Evolutionary conservation across 495 filamentous ascomycete genomes (phyloP), one percentile per base, ranked within the genome.

Genomic region (Hyaloscypha variabilis): DNA sequence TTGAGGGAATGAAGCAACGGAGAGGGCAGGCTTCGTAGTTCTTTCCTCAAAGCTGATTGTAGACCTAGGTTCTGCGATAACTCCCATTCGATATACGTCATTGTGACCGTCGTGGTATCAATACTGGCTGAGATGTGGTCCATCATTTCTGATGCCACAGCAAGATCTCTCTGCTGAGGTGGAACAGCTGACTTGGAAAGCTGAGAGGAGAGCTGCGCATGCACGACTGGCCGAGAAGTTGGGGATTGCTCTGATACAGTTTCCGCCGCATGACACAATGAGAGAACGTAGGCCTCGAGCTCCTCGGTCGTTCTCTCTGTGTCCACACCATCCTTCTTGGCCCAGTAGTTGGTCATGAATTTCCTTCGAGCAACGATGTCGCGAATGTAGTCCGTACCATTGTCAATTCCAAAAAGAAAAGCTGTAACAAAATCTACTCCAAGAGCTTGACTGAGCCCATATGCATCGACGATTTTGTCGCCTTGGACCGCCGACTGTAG

Each of bases 111-210:
- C 19, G 86, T 85, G 0, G 90, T 93, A 71, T 94, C 91, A 69
- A 91, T 90, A 23, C 90, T 90, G 0, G 91, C 91, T 1, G 87
- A 81, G 24, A 91, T 76, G 63, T 94, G 90, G 70, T 94, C 91
- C 8, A 91, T 81, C 63, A 91, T 76, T 74, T 93, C 90, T 8
- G 83, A 87, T 1, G 88, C 87, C 25, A 89, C 71, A n/a, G 31
- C 19, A 21, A 26, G 42, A 36, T 21, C 26, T 31, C 25, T 46
- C 49, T 64, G 51, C n/a, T 57, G 26, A 8, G 31, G 31, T 34
- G 31, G 13, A 34, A 34, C 13, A 6, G 31, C 6, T 6, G 23
- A 5, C 50, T 46, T 54, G 0, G 25, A 23, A 14, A 66, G 31
- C 10, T 57, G 19, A 26, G 21, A 29, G 6, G 10, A 61, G 13